Evolutionary conservation across 2,329 filamentous ascomycete genomes (phyloP), one percentile per base, ranked within the genome.

Genomic region (Whalleya microplaca): DNA sequence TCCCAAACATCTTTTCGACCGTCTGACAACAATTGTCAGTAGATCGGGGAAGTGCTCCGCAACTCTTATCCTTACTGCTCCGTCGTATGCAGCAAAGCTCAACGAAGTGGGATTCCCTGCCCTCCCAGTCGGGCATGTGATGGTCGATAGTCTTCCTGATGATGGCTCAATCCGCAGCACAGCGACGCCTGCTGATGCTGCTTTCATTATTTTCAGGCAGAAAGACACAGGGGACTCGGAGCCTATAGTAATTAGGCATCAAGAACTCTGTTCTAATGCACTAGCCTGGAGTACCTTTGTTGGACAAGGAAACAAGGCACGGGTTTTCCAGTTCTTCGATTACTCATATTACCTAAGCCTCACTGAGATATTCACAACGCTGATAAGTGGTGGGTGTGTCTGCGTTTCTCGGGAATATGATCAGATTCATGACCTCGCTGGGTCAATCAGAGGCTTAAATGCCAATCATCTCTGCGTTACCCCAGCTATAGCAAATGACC

Each of bases 271-370:
- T 19, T 45, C 41, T 5, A 27, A 41, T 20, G 27, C 42, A 7
- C 21, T n/a, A 10, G 42, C 42, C n/a, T 45, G 42, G 42, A 21
- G 7, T 21, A 23, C 10, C 8, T 45, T 45, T 23, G 16, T 8
- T 14, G 20, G 23, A 23, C 42, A 45, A 51, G 32, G 21, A 12
- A 44, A 10, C 29, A 21, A 62, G 44, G 59, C 55, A 10, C 56
- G 66, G 8, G 58, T 64, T 2, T 55, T 69, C 9, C 62, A 71
- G 50, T 70, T 65, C 46, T 58, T 62, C 18, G 61, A 71, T 2
- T 74, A 76, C 54, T 73, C 71, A 5, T 77, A 75, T 40, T 75
- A 76, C 56, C 72, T 71, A 42, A 71, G 70, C 27, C 59, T 76
- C 0, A 64, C 65, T 18, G 73, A 76, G 42, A 74, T 75, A 53